Evolutionary conservation across 2,329 filamentous ascomycete species (phyloP).

Genomic region (Macroventuria anomochaeta): DNA sequence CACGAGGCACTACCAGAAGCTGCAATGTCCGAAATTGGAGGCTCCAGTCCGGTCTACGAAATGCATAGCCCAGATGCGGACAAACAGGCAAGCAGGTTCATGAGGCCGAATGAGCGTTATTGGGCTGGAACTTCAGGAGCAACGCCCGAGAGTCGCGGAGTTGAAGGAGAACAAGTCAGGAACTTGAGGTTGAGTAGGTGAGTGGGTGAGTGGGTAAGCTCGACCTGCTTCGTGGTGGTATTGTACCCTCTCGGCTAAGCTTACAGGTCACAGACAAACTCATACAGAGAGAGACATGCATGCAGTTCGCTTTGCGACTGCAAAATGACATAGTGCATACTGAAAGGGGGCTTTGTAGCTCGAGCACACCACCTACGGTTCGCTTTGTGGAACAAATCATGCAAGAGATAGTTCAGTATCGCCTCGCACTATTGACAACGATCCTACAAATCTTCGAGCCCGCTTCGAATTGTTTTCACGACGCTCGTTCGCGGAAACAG

Average conservation of each 20-base stretch:
- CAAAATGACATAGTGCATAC: too few relatives aligned
- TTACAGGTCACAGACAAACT: too few relatives aligned
- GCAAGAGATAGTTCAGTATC: too few relatives aligned
- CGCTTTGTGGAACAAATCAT: too few relatives aligned
- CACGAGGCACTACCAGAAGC: not conserved
- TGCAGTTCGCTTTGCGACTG: too few relatives aligned
- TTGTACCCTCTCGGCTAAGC: not conserved
- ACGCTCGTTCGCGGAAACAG: constrained; percentile 2
- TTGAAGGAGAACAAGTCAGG: too few relatives aligned
- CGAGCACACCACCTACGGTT: too few relatives aligned
- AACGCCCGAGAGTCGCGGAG: not conserved
- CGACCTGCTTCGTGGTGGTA: too few relatives aligned
- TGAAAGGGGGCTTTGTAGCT: too few relatives aligned
- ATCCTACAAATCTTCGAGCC: not conserved
- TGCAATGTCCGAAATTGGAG: not conserved
- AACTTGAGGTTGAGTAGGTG: too few relatives aligned
- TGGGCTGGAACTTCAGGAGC: not conserved
- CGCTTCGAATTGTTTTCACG: not conserved
- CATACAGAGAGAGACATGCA: too few relatives aligned
- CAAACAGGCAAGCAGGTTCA: not conserved
- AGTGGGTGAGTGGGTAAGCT: too few relatives aligned
- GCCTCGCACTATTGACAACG: not conserved
- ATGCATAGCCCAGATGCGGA: not conserved
- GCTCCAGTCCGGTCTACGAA: not conserved
- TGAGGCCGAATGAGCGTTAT: not conserved